Percentiles rank a stretch among this genome's conserved stretches.
These are phyloP conservation scores for Ailanthus altissimus DNA, from an alignment of 345 rosid species.

Conservation along the genomic window DNA sequence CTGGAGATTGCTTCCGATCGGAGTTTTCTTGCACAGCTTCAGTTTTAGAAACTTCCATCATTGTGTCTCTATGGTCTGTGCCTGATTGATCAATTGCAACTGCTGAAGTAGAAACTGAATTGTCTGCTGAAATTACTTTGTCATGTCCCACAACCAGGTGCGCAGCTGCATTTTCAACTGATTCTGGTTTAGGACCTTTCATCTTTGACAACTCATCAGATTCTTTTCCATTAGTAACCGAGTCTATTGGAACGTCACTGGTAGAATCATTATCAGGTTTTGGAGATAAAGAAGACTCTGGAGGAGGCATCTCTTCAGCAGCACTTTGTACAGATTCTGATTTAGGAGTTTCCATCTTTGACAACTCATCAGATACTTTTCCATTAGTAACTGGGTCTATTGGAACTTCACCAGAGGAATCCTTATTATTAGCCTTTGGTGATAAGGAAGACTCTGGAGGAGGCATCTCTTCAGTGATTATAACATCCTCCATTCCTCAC, in stretches of 20 bases:
- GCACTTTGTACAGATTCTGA: slow-evolving; percentile 14
- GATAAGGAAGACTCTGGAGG: slow-evolving; percentile 32
- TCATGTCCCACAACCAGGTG: slow-evolving; percentile 17
- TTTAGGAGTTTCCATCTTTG: slow-evolving; percentile 21
- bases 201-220: slow-evolving; percentile 14
- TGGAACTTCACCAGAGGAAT: slow-evolving; percentile 22
- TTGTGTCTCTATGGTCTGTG: slow-evolving; percentile 11
- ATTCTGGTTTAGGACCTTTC: slow-evolving; percentile 22
- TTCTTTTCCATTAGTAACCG: slow-evolving; percentile 23
- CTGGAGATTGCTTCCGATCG: slow-evolving; percentile 27
- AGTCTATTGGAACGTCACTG: slow-evolving; percentile 15
- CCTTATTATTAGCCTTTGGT: slow-evolving; percentile 7
- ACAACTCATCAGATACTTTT: slow-evolving; percentile 20
- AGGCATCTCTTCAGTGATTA: slow-evolving; percentile 30
- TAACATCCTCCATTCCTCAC: slow-evolving; percentile 50
- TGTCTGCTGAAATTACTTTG: slow-evolving; percentile 20
- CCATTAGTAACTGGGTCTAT: slow-evolving; percentile 18
- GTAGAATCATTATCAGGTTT: slow-evolving; percentile 20
- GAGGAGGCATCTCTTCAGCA: slow-evolving; percentile 27
- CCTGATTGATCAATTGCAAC: slow-evolving; percentile 24
- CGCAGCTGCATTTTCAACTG: slow-evolving; percentile 16
- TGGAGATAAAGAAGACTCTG: slow-evolving; percentile 24
- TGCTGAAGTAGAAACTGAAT: slow-evolving; percentile 25
- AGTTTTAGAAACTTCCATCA: slow-evolving; percentile 23
- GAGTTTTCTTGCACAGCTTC: slow-evolving; percentile 17